Evolutionary conservation across 257 asterid genomes (phyloP).

Genomic region (Solanum dulcamara): DNA sequence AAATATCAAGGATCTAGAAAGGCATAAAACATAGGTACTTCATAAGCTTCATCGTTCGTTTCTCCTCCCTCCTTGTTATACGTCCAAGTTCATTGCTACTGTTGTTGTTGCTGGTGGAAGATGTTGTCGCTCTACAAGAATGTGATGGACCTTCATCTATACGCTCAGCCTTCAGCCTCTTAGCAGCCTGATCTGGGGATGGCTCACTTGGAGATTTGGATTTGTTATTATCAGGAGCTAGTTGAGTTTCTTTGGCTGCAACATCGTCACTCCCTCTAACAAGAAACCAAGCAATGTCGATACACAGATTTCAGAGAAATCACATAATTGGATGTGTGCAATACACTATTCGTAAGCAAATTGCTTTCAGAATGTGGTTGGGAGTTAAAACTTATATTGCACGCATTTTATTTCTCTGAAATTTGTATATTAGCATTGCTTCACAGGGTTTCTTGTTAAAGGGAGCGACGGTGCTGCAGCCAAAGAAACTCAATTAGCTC

Average conservation of each 20-base stretch:
- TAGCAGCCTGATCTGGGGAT: constrained; percentile 2
- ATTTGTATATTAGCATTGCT: background rate
- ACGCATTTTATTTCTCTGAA: background rate
- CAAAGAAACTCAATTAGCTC: background rate
- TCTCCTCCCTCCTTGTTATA: constrained; percentile 15
- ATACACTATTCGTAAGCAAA: background rate
- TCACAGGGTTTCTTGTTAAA: constrained; percentile 1
- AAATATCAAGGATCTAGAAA: constrained; percentile 16
- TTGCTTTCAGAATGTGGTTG: background rate
- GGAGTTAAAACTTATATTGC: background rate
- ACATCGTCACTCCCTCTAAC: constrained; percentile 2
- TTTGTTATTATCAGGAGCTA: background rate
- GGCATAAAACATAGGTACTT: constrained; percentile 38
- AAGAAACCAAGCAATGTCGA: background rate
- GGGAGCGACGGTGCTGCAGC: background rate
- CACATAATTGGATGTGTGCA: background rate
- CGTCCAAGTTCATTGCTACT: background rate
- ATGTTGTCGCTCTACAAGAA: background rate
- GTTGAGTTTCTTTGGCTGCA: background rate
- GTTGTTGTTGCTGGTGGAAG: constrained; percentile 5
- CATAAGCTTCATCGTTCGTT: constrained; percentile 27
- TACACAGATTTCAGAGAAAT: background rate
- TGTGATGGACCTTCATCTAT: constrained; percentile 16
- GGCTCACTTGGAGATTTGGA: background rate
- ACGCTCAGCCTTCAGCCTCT: constrained; percentile 18